Evolutionary conservation across 2,329 filamentous ascomycete genomes (phyloP).

Genomic region (Ophiognomonia clavigignenti-juglandacearum): DNA sequence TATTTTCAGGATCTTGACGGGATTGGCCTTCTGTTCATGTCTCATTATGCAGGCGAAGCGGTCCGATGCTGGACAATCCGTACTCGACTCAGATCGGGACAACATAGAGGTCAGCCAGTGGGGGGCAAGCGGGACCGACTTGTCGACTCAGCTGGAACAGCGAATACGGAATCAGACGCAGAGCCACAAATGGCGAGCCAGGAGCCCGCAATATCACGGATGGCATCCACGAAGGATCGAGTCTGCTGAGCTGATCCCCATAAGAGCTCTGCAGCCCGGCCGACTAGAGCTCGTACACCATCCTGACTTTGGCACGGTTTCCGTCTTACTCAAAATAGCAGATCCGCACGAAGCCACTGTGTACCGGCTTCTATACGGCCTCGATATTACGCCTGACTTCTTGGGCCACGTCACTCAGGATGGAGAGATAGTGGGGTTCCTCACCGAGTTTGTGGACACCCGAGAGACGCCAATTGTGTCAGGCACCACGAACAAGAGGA

Average conservation of each 20-base stretch:
- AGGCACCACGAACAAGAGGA: neutral
- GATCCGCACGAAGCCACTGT: neutral
- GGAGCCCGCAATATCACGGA: neutral
- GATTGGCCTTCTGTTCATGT: no score
- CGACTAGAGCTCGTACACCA: conserved; percentile 15
- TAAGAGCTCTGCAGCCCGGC: conserved; percentile 9
- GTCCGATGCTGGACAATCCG: no score
- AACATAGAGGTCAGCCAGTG: no score
- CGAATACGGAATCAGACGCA: neutral
- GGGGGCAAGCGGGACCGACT: neutral
- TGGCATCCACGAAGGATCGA: conserved; percentile 9
- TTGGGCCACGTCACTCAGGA: conserved; percentile 11
- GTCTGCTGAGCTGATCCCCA: neutral
- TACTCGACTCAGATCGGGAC: no score
- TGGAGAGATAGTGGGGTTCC: conserved; percentile 9
- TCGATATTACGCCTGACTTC: conserved; percentile 10
- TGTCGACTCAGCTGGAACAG: no score
- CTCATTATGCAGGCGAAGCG: no score
- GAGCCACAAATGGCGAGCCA: neutral
- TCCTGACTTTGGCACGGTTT: neutral
- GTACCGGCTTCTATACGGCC: conserved; percentile 10
- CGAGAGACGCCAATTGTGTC: neutral
- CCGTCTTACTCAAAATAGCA: conserved; percentile 14
- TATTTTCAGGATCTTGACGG: no score
- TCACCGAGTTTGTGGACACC: conserved; percentile 11